Base-by-base conservation (phyloP, 345 rosid genomes). In the Gossypioides kirkii region DNA sequence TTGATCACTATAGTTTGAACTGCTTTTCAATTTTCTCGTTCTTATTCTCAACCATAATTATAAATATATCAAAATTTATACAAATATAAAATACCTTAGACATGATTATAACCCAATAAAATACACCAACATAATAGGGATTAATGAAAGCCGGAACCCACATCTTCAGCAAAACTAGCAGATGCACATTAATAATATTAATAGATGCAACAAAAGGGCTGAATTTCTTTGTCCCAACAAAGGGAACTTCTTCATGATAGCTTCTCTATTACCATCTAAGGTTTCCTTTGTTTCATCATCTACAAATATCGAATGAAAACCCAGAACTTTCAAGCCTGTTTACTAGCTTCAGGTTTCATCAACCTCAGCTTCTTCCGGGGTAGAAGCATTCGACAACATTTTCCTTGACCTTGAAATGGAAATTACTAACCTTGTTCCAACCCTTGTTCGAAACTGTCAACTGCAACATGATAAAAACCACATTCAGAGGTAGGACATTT, bases 321-420 rank as follows among this genome's bases (percentile, higher is more conserved):
- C 18, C n/a, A 49, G 1, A 49, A 49, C 54, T 16, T 49, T 49
- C n/a, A 17, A 49, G 54, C 16, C n/a, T 17, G 18, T 13, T 13
- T 49, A 49, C 46, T 0, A 0, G 25, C 61, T 32, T 5, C 36
- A 0, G 0, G 12, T 9, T 50, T 43, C 75, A 28, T 86, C 81
- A 89, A 70, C 77, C 74, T 61, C 36, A 78, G 71, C 79, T 80
- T 32, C 79, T 79, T 25, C 98, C 97, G 0, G 98, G 97, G 80
- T 87, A 88, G 82, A 95, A 95, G 75, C 79, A 95, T 22, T 95
- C 93, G 6, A 86, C 80, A 3, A 81, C 77, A 66, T 88, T 92
- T 52, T 92, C 98, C 86, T 87, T 92, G 77, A 88, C 79, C 89
- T 74, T 87, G 82, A 87, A 91, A 43, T 91, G 98, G 80, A 95